Evolutionary conservation across 2,329 filamentous ascomycete genomes (phyloP).

Genomic region (Diplodia sapinea): DNA sequence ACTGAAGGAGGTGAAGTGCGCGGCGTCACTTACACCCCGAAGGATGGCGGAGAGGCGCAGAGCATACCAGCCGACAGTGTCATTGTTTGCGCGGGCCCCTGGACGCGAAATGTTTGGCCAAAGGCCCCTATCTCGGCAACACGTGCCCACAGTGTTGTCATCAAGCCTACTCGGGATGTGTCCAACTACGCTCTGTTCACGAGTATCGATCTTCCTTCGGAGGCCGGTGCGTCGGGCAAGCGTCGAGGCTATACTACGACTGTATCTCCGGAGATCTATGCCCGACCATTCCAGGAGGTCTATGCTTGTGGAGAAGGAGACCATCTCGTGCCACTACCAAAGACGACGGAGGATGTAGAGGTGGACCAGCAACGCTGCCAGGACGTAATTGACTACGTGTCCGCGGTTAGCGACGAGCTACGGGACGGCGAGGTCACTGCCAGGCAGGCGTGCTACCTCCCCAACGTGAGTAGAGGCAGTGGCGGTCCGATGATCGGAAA

Average conservation of each 20-base stretch:
- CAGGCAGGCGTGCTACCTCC: conserved; percentile 91
- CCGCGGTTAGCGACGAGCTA: conserved; percentile 59
- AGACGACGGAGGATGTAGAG: conserved; percentile 74
- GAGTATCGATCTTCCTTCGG: conserved; percentile 74
- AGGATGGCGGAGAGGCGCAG: conserved; percentile 53
- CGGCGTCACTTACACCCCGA: conserved; percentile 67
- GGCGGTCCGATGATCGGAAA: conserved; percentile 79
- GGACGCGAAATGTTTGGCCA: conserved; percentile 62
- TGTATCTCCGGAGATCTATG: conserved; percentile 91
- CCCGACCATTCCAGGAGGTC: conserved; percentile 83
- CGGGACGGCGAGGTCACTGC: conserved; percentile 64
- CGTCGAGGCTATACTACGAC: conserved; percentile 48
- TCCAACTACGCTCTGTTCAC: conserved; percentile 84
- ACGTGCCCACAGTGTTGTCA: conserved; percentile 69
- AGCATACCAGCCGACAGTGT: conserved; percentile 63
- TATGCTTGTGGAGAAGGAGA: conserved; percentile 96
- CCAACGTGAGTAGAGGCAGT: conserved; percentile 67
- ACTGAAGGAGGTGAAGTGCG: conserved; percentile 55
- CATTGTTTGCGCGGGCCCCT: conserved; percentile 66
- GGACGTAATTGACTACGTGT: conserved; percentile 81
- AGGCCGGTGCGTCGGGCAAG: conserved; percentile 40
- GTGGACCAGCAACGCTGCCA: conserved; percentile 79
- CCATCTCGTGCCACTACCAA: conserved; percentile 72
- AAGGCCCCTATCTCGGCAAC: conserved; percentile 63
- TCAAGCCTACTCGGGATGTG: conserved; percentile 64